Percentiles rank a stretch among this genome's conserved stretches.
These are phyloP conservation scores for Anisogramma anomala DNA, from an alignment of 2,329 filamentous ascomycete species.

Conservation along the genomic window DNA sequence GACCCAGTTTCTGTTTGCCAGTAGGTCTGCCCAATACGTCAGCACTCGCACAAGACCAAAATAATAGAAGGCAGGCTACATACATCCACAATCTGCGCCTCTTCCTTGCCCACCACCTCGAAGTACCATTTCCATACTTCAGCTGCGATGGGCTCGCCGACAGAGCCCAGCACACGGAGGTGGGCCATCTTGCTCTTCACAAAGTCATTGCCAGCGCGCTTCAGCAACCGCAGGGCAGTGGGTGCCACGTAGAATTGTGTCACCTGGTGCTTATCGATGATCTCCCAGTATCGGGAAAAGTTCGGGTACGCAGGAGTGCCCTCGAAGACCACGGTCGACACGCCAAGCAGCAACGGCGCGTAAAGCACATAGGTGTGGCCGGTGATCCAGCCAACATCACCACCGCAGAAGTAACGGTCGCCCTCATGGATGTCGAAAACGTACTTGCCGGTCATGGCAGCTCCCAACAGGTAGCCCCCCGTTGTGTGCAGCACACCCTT, in stretches of 20 bases:
- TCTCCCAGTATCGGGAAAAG: conserved; percentile 98
- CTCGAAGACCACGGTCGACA: conserved; percentile 93
- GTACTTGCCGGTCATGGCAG: conserved; percentile 91
- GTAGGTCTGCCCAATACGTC: conserved; percentile 59
- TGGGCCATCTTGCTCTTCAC: conserved; percentile 83
- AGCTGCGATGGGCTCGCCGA: conserved; percentile 93
- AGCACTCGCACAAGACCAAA: not conserved
- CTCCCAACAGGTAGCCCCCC: conserved; percentile 85
- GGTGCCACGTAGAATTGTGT: conserved; percentile 98
- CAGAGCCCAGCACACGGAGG: conserved; percentile 81
- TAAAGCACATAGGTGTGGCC: conserved; percentile 98
- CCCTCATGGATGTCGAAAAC: conserved; percentile 95
- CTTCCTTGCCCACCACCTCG: conserved; percentile 84
- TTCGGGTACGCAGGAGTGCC: conserved; percentile 94
- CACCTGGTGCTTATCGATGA: conserved; percentile 87
- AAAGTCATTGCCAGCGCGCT: conserved; percentile 88
- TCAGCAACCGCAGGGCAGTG: conserved; percentile 82
- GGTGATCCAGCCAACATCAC: conserved; percentile 98
- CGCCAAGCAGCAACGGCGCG: conserved; percentile 81
- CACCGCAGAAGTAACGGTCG: conserved; percentile 93
- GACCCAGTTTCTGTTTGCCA: conserved; percentile 99
- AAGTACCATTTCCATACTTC: conserved; percentile 99
- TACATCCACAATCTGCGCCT: conserved; percentile 89
- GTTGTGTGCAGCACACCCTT: conserved; percentile 99
- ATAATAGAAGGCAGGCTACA: conserved; percentile 29